Evolutionary conservation across 2,329 filamentous ascomycete species (phyloP).

Genomic region (Botryosphaeria dothidea): DNA sequence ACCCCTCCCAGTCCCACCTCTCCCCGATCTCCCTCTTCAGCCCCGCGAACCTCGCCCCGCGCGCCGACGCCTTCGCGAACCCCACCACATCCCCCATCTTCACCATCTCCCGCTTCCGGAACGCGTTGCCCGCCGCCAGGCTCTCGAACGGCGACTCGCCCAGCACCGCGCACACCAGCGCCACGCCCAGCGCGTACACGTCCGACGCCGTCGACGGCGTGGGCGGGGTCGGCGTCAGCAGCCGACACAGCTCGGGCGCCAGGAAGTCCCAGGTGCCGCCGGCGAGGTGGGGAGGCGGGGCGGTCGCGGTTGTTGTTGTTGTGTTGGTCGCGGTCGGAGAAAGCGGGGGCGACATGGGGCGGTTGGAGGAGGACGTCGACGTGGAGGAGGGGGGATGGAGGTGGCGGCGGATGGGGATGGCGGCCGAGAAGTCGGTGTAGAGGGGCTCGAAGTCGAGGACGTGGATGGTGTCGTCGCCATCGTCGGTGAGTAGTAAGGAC

Average conservation of each 20-base stretch:
- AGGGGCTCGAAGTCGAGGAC: conserved; percentile 8
- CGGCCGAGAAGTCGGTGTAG: conserved; percentile 43
- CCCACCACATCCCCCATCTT: conserved; percentile 44
- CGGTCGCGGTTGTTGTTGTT: conserved; percentile 21
- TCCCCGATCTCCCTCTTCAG: conserved; percentile 23
- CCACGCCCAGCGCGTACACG: conserved; percentile 48
- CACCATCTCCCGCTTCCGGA: conserved; percentile 46
- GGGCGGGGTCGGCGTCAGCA: conserved; percentile 27
- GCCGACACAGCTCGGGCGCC: conserved; percentile 35
- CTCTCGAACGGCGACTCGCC: conserved; percentile 44
- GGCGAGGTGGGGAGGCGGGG: conserved; percentile 33
- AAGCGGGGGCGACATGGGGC: conserved; percentile 29
- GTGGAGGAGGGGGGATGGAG: neutral
- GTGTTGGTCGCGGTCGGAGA: conserved; percentile 17
- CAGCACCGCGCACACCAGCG: conserved; percentile 44
- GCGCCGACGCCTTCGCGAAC: conserved; percentile 36
- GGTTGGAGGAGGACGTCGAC: conserved; percentile 9
- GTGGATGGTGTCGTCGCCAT: neutral
- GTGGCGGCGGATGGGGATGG: neutral
- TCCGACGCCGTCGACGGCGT: conserved; percentile 38
- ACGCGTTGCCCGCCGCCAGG: conserved; percentile 40
- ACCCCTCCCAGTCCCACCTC: conserved; percentile 29
- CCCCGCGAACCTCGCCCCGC: conserved; percentile 29
- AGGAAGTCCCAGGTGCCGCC: conserved; percentile 52
- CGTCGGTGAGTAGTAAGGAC: conserved; percentile 9